Conservation (phyloP, 116 monocot species). For the Phalaenopsis hybrid region DNA sequence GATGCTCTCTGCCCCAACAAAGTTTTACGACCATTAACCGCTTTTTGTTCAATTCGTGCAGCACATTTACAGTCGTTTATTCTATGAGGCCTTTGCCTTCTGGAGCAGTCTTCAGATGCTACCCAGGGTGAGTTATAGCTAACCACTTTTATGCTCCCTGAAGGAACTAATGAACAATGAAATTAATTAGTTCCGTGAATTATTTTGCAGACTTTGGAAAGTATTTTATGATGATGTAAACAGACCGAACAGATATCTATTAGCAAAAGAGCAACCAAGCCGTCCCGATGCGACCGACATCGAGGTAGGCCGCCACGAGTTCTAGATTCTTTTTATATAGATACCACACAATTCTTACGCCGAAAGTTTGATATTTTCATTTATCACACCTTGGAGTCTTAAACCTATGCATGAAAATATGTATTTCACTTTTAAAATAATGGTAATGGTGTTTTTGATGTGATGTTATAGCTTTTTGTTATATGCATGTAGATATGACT, state of each 20-base stretch:
- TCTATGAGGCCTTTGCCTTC: conserved; percentile 74
- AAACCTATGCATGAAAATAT: too few relatives aligned
- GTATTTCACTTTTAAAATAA: too few relatives aligned
- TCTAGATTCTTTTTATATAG: background rate
- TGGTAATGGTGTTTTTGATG: too few relatives aligned
- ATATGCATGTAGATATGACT: too few relatives aligned
- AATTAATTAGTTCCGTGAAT: background rate
- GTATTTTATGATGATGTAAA: conserved; percentile 80
- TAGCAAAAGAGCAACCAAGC: conserved; percentile 68
- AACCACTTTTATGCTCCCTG: background rate
- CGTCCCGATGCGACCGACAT: conserved; percentile 79
- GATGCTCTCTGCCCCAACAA: background rate
- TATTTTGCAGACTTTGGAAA: conserved; percentile 75
- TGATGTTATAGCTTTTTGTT: too few relatives aligned
- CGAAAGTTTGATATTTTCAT: too few relatives aligned
- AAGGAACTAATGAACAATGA: background rate
- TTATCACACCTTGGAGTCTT: too few relatives aligned
- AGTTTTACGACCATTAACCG: background rate
- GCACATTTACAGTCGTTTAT: conserved; percentile 84
- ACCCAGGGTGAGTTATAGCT: conserved; percentile 59
- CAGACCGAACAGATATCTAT: conserved; percentile 65
- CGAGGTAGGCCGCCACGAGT: conserved; percentile 35
- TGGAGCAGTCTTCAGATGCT: conserved; percentile 91
- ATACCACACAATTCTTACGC: too few relatives aligned
- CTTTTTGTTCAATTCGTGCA: conserved; percentile 30